Percentiles rank a stretch among this genome's conserved stretches.
These are phyloP conservation scores for Piedraia hortae DNA, from an alignment of 2,329 filamentous ascomycete genomes.

Conservation along the genomic window DNA sequence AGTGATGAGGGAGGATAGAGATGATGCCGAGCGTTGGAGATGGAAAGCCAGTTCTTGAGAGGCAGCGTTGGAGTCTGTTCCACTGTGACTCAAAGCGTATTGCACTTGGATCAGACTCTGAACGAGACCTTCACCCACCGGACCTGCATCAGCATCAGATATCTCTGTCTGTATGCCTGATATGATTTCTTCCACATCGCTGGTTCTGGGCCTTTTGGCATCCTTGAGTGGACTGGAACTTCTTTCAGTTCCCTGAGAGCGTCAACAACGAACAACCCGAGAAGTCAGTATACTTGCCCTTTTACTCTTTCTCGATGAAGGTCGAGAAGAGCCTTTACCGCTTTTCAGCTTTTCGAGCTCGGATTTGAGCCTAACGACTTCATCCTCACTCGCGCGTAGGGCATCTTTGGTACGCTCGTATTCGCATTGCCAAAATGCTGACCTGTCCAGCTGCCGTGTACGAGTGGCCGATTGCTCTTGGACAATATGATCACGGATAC, in stretches of 20 bases:
- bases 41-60: constrained; percentile 9
- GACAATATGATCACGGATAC: constrained; percentile 13
- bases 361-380: constrained; percentile 5
- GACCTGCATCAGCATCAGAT: too few relatives aligned
- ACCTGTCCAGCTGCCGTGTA: constrained; percentile 15
- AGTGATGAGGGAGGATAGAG: constrained; percentile 6
- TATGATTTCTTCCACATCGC: too few relatives aligned
- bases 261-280: too few relatives aligned
- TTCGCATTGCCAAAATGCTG: constrained; percentile 14
- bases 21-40: constrained; percentile 6
- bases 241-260: too few relatives aligned
- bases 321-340: too few relatives aligned
- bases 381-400: constrained; percentile 4
- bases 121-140: too few relatives aligned
- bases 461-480: too few relatives aligned
- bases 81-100: constrained; percentile 3
- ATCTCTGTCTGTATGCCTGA: too few relatives aligned
- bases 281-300: too few relatives aligned
- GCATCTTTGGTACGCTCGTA: constrained; percentile 6
- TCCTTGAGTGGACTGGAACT: too few relatives aligned
- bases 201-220: too few relatives aligned
- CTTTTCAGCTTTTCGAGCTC: constrained; percentile 7
- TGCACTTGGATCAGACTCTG: constrained; percentile 9
- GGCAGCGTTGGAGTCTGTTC: constrained; percentile 3
- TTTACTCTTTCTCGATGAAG: too few relatives aligned